Evolutionary conservation across 768 basidiomycete species (phyloP).

Genomic region (Stropharia rugosoannulata): DNA sequence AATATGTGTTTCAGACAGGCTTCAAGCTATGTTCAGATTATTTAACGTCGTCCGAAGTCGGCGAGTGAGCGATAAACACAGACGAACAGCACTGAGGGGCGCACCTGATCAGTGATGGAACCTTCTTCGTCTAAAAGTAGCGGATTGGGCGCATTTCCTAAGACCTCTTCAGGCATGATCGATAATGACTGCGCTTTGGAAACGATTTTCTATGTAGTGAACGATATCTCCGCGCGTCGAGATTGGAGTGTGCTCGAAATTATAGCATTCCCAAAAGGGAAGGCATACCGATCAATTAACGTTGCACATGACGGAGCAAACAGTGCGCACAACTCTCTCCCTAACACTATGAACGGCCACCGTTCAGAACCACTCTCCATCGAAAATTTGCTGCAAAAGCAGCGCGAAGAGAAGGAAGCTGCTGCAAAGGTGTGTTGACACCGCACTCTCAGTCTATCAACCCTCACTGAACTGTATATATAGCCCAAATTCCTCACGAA

Average conservation of each 20-base stretch:
- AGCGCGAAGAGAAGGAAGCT: constrained; percentile 86
- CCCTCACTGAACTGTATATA: constrained; percentile 1
- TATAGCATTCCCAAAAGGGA: constrained; percentile 10
- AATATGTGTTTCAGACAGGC: constrained; percentile 74
- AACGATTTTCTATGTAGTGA: background rate
- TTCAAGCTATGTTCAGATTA: constrained; percentile 49
- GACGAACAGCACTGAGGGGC: constrained; percentile 6
- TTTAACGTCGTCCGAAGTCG: background rate
- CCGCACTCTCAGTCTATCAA: background rate
- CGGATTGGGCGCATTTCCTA: background rate
- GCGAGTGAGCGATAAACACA: background rate
- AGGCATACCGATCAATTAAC: background rate
- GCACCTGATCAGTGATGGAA: constrained; percentile 61
- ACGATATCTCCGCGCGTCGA: background rate
- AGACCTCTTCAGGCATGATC: constrained; percentile 9
- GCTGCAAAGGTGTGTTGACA: constrained; percentile 70
- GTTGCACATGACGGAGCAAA: background rate
- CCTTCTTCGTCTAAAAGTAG: constrained; percentile 74
- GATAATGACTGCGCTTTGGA: background rate
- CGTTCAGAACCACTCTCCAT: constrained; percentile 81
- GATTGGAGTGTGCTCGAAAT: background rate
- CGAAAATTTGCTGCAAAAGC: constrained; percentile 81
- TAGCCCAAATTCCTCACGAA: constrained; percentile 95
- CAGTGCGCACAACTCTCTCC: background rate
- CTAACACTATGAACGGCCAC: constrained; percentile 41